Evolutionary conservation across 176 grass and related monocot species (phyloP).

Genomic region (Luzula sylvatica): DNA sequence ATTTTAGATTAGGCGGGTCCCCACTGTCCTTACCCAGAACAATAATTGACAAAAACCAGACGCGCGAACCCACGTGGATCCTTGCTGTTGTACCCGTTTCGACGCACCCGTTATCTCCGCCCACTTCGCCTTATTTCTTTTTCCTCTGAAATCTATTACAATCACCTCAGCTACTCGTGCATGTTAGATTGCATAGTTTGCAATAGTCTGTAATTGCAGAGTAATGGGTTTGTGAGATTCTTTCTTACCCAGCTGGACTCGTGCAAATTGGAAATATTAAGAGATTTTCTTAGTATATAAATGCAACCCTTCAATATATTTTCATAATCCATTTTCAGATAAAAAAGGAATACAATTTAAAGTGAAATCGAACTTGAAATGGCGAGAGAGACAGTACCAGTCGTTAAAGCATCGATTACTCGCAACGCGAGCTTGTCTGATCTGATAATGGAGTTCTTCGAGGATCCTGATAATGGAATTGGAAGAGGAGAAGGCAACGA

Average conservation of each 20-base stretch:
- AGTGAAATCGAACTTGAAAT: not conserved
- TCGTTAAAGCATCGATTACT: not conserved
- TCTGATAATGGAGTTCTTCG: conserved; percentile 29
- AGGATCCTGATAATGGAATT: conserved; percentile 2
- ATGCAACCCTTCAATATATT: too few species aligned
- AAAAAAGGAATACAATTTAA: not conserved
- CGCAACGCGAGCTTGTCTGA: conserved; percentile 22
- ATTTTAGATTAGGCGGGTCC: not conserved
- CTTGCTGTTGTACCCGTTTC: conserved; percentile 4
- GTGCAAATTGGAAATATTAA: too few species aligned
- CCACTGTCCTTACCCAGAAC: not conserved
- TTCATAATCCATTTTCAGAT: conserved; percentile 1
- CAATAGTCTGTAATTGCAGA: too few species aligned
- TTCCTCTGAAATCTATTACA: not conserved
- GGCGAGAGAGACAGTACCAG: not conserved
- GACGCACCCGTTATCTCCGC: not conserved
- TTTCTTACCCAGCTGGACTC: too few species aligned
- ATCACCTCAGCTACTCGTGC: too few species aligned
- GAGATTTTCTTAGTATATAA: too few species aligned
- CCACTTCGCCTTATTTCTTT: not conserved
- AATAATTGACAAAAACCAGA: conserved; percentile 3
- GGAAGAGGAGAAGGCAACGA: not conserved
- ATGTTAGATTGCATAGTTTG: too few species aligned
- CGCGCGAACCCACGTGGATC: conserved; percentile 12
- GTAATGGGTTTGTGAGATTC: too few species aligned